Evolutionary conservation across 495 filamentous ascomycete genomes (phyloP).

Genomic region (Trichoderma virens): DNA sequence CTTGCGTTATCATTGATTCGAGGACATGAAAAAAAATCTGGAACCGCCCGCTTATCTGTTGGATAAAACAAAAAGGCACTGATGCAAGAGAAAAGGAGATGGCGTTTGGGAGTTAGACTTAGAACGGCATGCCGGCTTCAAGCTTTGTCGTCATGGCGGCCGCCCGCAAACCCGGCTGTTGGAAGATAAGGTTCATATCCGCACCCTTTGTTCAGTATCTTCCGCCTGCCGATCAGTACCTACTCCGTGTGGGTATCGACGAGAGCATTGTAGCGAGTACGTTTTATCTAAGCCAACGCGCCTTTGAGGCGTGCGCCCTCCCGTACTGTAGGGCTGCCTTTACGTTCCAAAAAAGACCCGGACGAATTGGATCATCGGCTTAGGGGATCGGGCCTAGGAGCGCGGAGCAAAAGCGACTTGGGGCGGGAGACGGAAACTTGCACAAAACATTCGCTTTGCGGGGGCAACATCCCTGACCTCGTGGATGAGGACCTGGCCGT

Average conservation of each 20-base stretch:
- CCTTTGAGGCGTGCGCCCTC: not conserved
- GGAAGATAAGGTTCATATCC: not conserved
- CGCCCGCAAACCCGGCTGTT: not conserved
- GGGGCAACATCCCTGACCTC: slow-evolving; percentile 87
- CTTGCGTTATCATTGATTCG: not conserved
- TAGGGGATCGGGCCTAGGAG: slow-evolving; percentile 13
- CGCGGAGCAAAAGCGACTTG: slow-evolving; percentile 67
- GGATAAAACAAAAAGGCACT: not conserved
- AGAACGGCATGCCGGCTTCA: not conserved
- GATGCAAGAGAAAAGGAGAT: too few species aligned
- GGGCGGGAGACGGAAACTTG: slow-evolving; percentile 73
- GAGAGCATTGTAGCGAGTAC: not conserved
- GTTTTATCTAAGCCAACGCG: not conserved
- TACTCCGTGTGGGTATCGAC: not conserved
- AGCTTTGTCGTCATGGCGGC: not conserved
- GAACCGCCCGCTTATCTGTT: not conserved
- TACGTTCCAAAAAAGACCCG: not conserved
- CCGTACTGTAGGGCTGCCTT: not conserved
- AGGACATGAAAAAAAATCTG: not conserved
- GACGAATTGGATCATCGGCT: not conserved
- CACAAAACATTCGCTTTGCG: slow-evolving; percentile 94
- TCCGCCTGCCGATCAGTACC: not conserved
- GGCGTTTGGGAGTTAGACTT: not conserved
- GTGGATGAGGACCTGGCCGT: slow-evolving; percentile 55
- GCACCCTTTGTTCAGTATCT: not conserved